Evolutionary conservation across 1,139 yeast species (phyloP).

Genomic region (Diutina siamensis): DNA sequence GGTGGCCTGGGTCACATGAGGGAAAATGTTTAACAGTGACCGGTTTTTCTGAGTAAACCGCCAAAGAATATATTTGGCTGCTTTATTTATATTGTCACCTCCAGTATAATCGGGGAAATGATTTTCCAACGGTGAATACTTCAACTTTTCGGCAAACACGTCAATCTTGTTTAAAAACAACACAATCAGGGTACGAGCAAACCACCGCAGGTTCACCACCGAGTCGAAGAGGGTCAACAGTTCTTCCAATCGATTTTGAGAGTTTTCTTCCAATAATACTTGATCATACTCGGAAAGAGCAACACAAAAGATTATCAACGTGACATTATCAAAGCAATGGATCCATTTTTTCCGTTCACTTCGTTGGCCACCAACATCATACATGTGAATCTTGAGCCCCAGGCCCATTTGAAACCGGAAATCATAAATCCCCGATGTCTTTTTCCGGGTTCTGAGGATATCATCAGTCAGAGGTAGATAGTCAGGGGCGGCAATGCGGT

Average conservation of each 20-base stretch:
- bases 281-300: slow-evolving; percentile 88
- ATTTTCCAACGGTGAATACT: slow-evolving; percentile 68
- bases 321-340: slow-evolving; percentile 88
- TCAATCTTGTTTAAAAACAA: slow-evolving; percentile 83
- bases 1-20: slow-evolving; percentile 91
- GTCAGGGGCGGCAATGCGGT: slow-evolving; percentile 46
- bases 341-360: slow-evolving; percentile 93
- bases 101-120: slow-evolving; percentile 89
- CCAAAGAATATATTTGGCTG: slow-evolving; percentile 91
- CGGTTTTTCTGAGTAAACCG: slow-evolving; percentile 79
- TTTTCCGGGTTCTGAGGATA: slow-evolving; percentile 77
- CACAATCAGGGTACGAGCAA: slow-evolving; percentile 74
- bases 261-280: slow-evolving; percentile 65
- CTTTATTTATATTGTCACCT: slow-evolving; percentile 78
- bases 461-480: slow-evolving; percentile 70
- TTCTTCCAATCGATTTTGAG: slow-evolving; percentile 77
- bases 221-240: slow-evolving; percentile 79
- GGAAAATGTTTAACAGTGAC: slow-evolving; percentile 71
- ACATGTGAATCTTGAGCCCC: slow-evolving; percentile 64
- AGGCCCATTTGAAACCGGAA: slow-evolving; percentile 63
- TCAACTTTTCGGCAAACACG: slow-evolving; percentile 76
- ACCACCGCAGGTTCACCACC: slow-evolving; percentile 91
- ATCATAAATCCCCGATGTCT: slow-evolving; percentile 88
- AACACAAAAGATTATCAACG: slow-evolving; percentile 80
- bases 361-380: slow-evolving; percentile 91